These are phyloP conservation scores for Panus rudis DNA, from an alignment of 768 basidiomycete species.

Conservation along the genomic window DNA sequence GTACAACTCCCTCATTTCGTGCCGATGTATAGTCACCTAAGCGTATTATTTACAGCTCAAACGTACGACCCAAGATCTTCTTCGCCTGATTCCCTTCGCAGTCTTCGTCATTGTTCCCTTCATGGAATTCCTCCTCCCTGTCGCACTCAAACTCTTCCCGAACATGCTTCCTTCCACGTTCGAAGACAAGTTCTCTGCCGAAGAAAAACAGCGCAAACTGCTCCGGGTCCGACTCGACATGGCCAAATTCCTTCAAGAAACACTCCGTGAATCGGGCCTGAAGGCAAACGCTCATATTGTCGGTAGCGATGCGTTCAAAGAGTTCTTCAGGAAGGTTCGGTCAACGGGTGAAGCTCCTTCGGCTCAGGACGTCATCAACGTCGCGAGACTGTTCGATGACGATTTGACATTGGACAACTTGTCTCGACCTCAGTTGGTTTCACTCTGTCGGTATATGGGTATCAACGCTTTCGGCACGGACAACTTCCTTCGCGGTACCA, in stretches of 20 bases:
- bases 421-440: constrained; percentile 95
- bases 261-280: constrained; percentile 87
- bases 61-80: constrained; percentile 87
- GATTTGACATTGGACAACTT: constrained; percentile 97
- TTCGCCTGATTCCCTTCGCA: constrained; percentile 91
- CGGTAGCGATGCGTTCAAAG: constrained; percentile 93
- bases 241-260: constrained; percentile 99
- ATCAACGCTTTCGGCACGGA: constrained; percentile 98
- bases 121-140: constrained; percentile 95
- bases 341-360: constrained; percentile 94
- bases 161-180: constrained; percentile 99
- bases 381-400: constrained; percentile 95
- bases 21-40: too few relatives aligned
- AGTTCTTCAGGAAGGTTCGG: constrained; percentile 97
- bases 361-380: constrained; percentile 80
- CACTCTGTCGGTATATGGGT: constrained; percentile 97
- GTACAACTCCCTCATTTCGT: constrained; percentile 36
- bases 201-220: constrained; percentile 95
- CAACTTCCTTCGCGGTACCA: constrained; percentile 91
- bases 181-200: constrained; percentile 93
- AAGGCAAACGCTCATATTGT: constrained; percentile 92
- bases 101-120: constrained; percentile 95
- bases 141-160: constrained; percentile 94
- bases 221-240: constrained; percentile 93
- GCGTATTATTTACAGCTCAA: constrained; percentile 50